Evolutionary conservation across 805 yeast species (phyloP).

Genomic region (Schwanniomyces occidentalis): DNA sequence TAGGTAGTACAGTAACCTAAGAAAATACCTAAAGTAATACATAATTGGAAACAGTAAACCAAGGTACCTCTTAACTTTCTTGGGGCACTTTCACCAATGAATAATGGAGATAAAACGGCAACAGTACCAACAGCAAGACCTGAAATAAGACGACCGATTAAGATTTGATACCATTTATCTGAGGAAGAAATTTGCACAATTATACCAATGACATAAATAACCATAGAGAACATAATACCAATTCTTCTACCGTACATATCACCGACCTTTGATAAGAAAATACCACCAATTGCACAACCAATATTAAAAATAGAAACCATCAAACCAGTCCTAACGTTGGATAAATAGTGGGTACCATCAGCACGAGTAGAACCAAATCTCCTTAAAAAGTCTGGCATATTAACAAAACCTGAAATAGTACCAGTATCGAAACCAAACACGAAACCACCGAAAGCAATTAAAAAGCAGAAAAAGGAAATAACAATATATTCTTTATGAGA

Average conservation of each 20-base stretch:
- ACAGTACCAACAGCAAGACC: constrained; percentile 78
- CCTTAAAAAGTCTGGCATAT: constrained; percentile 54
- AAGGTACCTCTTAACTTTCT: constrained; percentile 69
- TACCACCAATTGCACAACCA: constrained; percentile 75
- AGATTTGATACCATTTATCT: constrained; percentile 59
- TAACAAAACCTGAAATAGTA: constrained; percentile 70
- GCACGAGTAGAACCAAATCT: constrained; percentile 51
- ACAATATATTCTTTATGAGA: constrained; percentile 31
- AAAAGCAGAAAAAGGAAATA: constrained; percentile 45
- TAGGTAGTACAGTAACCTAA: constrained; percentile 67
- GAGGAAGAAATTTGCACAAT: constrained; percentile 59
- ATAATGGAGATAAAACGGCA: constrained; percentile 64
- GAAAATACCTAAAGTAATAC: constrained; percentile 70
- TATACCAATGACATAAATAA: constrained; percentile 61
- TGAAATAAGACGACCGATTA: constrained; percentile 61
- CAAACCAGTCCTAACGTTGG: constrained; percentile 52
- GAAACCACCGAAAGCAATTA: constrained; percentile 75
- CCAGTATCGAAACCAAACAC: constrained; percentile 81
- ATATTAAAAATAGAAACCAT: constrained; percentile 60
- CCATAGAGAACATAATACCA: constrained; percentile 54
- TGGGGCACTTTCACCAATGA: constrained; percentile 71
- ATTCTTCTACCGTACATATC: constrained; percentile 62
- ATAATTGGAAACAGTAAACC: constrained; percentile 68
- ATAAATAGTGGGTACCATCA: constrained; percentile 42
- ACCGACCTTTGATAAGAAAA: constrained; percentile 55